Conservation (phyloP, 2,329 filamentous ascomycete species). For the Emergomyces orientalis region DNA sequence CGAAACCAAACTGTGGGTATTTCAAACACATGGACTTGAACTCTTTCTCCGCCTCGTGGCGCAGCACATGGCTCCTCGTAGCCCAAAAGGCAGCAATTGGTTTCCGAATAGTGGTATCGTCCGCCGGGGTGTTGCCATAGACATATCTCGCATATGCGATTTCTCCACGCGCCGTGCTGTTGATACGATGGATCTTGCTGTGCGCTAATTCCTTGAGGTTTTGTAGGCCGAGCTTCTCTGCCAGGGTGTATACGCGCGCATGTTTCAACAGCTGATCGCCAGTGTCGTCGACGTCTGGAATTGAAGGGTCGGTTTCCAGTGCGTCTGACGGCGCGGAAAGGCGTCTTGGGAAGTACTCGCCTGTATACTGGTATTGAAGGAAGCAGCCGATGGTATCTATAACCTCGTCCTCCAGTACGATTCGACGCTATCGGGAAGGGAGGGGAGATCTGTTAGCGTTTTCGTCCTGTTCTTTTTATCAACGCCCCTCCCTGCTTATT, state of each 20-base stretch:
- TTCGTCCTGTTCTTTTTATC: background rate
- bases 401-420: conserved; percentile 59
- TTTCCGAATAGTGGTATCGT: conserved; percentile 65
- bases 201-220: conserved; percentile 67
- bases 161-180: conserved; percentile 79
- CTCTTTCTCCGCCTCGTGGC: conserved; percentile 75
- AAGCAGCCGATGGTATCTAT: conserved; percentile 68
- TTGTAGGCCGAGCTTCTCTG: conserved; percentile 62
- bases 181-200: conserved; percentile 85
- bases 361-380: conserved; percentile 74
- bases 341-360: conserved; percentile 68
- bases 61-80: conserved; percentile 65
- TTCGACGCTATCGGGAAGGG: conserved; percentile 45
- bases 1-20: conserved; percentile 85
- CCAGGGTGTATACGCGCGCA: conserved; percentile 80
- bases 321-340: conserved; percentile 52
- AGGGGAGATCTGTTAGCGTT: background rate
- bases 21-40: conserved; percentile 80
- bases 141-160: conserved; percentile 87
- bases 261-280: conserved; percentile 80
- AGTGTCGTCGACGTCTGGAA: conserved; percentile 61
- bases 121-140: conserved; percentile 62
- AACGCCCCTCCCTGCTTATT: background rate
- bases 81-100: conserved; percentile 91
- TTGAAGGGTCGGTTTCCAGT: conserved; percentile 59